Evolutionary conservation across 2,329 filamentous ascomycete species (phyloP), one percentile per base, ranked within the genome.

Genomic region (Pseudocercospora fuligena): DNA sequence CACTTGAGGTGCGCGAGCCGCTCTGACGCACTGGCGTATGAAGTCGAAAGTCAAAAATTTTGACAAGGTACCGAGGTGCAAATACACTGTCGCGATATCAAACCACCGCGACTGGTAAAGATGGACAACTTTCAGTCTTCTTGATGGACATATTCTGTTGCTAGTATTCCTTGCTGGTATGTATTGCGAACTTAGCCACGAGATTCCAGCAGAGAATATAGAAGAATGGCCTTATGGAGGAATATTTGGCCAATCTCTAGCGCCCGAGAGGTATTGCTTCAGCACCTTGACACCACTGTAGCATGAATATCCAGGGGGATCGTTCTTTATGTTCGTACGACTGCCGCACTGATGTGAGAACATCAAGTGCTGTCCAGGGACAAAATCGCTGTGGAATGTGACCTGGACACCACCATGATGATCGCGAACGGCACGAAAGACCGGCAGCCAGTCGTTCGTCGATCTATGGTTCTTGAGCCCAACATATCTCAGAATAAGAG

Each of bases 21-120:
- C 27, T 31, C 53, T 57, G 53, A 57, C 53, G 53, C 27, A 9
- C n/a, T 57, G 53, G 53, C 53, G 53, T 57, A 11, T 57, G 53
- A 29, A 57, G 51, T 31, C 19, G 9, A 27, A 57, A 57, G 29
- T 33, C 53, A 29, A 57, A 57, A 31, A n/a, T 36, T 14, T 57
- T 16, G 27, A 21, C 53, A 31, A 36, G 12, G 21, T 57, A 23
- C 53, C 53, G 53, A 57, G 53, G 53, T 9, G 21, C 19, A 25
- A 49, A 47, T 14, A 12, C 31, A 5, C 31, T 2, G 8, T 40
- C 14, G 36, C 12, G 33, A 14, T 5, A 14, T 36, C 33, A 36
- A 36, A 36, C 33, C 33, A 36, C 33, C 5, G 33, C 33, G 33
- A 12, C 12, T 36, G 9, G 33, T 14, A 36, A 12, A 33, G 33